Percentiles rank a stretch among this genome's conserved stretches.
Evolutionary conservation across 202 grass and related monocot species (phyloP).

Genomic region (Setaria italica): DNA sequence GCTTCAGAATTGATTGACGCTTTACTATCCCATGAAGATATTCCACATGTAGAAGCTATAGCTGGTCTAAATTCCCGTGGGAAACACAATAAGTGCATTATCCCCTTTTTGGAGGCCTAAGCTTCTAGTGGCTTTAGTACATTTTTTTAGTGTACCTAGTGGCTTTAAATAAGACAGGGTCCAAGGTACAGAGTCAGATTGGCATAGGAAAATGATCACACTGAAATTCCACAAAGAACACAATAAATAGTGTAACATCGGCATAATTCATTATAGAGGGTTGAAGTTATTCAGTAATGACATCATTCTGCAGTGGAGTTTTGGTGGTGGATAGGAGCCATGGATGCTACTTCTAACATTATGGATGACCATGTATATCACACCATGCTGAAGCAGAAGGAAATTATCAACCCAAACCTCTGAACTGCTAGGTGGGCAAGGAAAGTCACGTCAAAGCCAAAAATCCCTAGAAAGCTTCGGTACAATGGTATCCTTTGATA

Average conservation of each 20-base stretch:
- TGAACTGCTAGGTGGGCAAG: constrained; percentile 7
- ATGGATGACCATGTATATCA: not conserved
- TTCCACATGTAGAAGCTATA: not conserved
- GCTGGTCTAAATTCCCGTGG: not conserved
- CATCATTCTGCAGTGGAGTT: not conserved
- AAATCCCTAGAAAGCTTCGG: not conserved
- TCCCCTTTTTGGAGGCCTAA: not conserved
- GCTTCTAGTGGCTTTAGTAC: not conserved
- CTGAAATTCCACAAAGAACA: not conserved
- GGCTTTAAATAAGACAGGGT: not conserved
- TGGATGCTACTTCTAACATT: not conserved
- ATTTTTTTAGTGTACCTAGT: not conserved
- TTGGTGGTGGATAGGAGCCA: not conserved
- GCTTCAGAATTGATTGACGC: too few species aligned
- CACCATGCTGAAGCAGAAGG: not conserved
- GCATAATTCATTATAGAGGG: not conserved
- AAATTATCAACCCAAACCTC: not conserved
- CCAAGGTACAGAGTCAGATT: not conserved
- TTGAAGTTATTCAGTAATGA: not conserved
- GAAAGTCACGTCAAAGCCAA: not conserved
- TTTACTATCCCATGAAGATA: not conserved
- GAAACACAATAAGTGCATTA: not conserved
- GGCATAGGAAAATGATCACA: not conserved
- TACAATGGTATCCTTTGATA: constrained; percentile 5
- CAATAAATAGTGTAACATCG: not conserved